Conservation (phyloP, 345 rosid genomes). For the Gossypium thurberi region DNA sequence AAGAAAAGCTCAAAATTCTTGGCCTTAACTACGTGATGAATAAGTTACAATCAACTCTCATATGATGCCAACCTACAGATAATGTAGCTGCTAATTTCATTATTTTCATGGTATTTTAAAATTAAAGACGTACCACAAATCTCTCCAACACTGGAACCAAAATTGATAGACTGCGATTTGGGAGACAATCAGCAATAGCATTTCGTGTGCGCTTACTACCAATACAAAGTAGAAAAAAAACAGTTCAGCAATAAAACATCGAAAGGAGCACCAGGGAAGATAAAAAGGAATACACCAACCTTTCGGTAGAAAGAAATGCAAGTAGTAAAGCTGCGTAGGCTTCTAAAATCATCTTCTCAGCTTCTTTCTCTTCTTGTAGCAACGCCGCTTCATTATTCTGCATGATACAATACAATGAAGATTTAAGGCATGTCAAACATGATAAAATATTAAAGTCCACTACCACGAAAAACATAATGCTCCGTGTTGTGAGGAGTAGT, state of each 20-base stretch:
- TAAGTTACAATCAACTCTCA: not conserved
- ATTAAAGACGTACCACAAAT: conserved; percentile 74
- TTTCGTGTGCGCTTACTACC: conserved; percentile 64
- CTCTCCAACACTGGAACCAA: conserved; percentile 94
- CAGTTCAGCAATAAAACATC: not conserved
- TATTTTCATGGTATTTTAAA: conserved; percentile 3
- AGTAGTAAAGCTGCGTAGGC: conserved; percentile 92
- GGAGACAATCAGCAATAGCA: conserved; percentile 74
- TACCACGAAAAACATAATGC: not conserved
- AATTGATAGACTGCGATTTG: conserved; percentile 51
- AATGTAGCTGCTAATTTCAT: conserved; percentile 5
- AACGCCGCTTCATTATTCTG: conserved; percentile 74
- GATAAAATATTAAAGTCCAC: not conserved
- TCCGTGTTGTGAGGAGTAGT: not conserved
- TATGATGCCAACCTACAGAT: not conserved
- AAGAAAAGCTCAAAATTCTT: not conserved
- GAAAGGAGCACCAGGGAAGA: not conserved
- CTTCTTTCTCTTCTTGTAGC: conserved; percentile 92
- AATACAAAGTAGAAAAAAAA: conserved; percentile 15
- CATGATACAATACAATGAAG: conserved; percentile 8
- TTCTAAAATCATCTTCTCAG: conserved; percentile 96
- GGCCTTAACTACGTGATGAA: not conserved
- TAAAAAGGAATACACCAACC: conserved; percentile 32
- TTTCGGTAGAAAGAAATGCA: conserved; percentile 98
- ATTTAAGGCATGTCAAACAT: conserved; percentile 2